Evolutionary conservation across 768 basidiomycete genomes (phyloP).

Genomic region (Boletales sp.): DNA sequence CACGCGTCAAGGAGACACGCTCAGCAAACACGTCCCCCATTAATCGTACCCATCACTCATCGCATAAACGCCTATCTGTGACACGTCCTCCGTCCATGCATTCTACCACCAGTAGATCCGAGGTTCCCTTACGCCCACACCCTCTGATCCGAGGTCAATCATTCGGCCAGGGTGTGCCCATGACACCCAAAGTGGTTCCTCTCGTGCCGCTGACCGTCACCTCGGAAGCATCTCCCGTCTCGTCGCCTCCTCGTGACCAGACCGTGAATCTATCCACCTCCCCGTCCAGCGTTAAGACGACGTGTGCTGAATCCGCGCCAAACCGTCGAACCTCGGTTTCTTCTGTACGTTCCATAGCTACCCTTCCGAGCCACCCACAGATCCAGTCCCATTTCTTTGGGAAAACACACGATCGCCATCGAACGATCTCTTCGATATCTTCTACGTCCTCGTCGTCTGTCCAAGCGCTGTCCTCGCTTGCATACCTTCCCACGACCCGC

Average conservation of each 20-base stretch:
- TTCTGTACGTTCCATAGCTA: constrained; percentile 56
- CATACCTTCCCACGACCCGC: constrained; percentile 45
- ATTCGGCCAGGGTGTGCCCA: constrained; percentile 41
- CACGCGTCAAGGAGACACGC: constrained; percentile 27
- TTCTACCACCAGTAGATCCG: constrained; percentile 42
- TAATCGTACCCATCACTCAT: constrained; percentile 33
- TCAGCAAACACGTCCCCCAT: constrained; percentile 40
- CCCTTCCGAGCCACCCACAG: constrained; percentile 45
- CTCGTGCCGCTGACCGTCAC: constrained; percentile 62
- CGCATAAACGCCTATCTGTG: constrained; percentile 38
- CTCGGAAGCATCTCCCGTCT: constrained; percentile 44
- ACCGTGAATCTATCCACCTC: constrained; percentile 28
- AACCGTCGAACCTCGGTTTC: constrained; percentile 54
- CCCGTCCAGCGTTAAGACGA: constrained; percentile 38
- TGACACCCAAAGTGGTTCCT: constrained; percentile 42
- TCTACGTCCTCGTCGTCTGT: constrained; percentile 43
- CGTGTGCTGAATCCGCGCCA: constrained; percentile 28
- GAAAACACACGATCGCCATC: constrained; percentile 41
- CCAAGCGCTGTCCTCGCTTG: constrained; percentile 54
- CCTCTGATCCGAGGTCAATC: constrained; percentile 77
- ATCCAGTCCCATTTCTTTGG: constrained; percentile 32
- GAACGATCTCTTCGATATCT: constrained; percentile 58
- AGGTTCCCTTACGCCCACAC: constrained; percentile 56
- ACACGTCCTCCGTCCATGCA: constrained; percentile 65
- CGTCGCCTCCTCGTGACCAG: constrained; percentile 33